Base-by-base conservation (phyloP, 2,329 filamentous ascomycete species). In the Microdochium paspali region DNA sequence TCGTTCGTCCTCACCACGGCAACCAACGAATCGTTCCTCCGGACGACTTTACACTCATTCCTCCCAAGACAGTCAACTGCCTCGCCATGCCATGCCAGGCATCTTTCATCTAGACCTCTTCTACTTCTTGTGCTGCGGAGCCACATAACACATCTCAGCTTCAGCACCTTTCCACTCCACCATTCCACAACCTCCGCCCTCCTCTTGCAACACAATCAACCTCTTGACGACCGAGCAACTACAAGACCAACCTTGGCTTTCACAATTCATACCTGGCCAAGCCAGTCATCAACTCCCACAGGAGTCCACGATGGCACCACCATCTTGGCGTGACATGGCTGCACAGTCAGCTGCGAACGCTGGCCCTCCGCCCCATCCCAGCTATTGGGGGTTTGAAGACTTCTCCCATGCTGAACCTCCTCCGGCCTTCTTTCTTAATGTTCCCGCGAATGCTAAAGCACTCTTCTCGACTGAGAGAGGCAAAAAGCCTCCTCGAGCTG, bases 381-480 rank as follows among this genome's bases (percentile, higher is more conserved):
- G 20, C 1, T n/a, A 3, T 2, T 53, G 46, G 21, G 31, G 46
- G 6, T 53, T 25, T 18, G 26, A 24, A 1, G 18, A 50, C 5
- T 54, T 49, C 26, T 45, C 46, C 3, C 42, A 48, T 3, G 51
- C 50, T 6, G 57, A 60, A 32, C 58, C 57, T 1, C 49, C 52
- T 1, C 15, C 49, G 2, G 9, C 15, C 0, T 60, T 60, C 53
- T 61, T 58, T 44, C 43, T 50, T 10, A 24, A 47, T 32, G 40
- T 55, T 48, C 18, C 26, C 13, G 20, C 39, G 3, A 20, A 48
- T 10, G 30, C 46, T 2, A n/a, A 45, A 10, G 69, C 66, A 10
- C 53, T 65, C 28, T 69, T 74, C 55, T 73, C 70, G 3, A 72
- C 69, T 10, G 39, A 44, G 1, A 49, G 59, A 20, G 64, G 66